These are phyloP conservation scores for Dryadomyces quercivorus DNA, from an alignment of 2,329 filamentous ascomycete species.

Conservation along the genomic window DNA sequence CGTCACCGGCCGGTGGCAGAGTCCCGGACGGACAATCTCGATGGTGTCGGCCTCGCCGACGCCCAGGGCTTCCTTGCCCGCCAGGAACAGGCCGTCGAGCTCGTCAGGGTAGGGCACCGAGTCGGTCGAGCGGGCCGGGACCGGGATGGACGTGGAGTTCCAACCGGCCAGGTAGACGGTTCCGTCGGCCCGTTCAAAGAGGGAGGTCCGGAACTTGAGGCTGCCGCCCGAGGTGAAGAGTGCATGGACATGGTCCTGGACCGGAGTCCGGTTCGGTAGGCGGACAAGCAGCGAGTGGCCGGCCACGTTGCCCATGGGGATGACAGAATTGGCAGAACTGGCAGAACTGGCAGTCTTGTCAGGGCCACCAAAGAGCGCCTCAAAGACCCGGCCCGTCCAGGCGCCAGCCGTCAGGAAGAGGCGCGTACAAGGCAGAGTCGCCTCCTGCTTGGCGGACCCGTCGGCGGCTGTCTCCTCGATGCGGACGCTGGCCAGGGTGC, in stretches of 20 bases:
- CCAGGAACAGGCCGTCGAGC: slow-evolving; percentile 35
- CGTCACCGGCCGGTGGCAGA: slow-evolving; percentile 66
- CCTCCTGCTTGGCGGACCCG: slow-evolving; percentile 26
- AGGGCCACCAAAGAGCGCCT: slow-evolving; percentile 38
- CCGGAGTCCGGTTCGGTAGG: slow-evolving; percentile 39
- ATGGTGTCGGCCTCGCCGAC: slow-evolving; percentile 32
- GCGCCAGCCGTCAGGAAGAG: slow-evolving; percentile 57
- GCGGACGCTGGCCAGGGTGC: slow-evolving; percentile 37
- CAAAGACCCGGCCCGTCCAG: slow-evolving; percentile 59
- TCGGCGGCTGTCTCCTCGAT: slow-evolving; percentile 19
- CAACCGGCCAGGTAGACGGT: slow-evolving; percentile 65
- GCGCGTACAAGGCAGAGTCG: slow-evolving; percentile 47
- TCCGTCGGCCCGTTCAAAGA: slow-evolving; percentile 54
- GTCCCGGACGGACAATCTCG: slow-evolving; percentile 46
- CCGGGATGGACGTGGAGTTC: slow-evolving; percentile 46
- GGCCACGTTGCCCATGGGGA: slow-evolving; percentile 51
- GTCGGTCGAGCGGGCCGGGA: slow-evolving; percentile 45
- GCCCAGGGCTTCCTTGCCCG: slow-evolving; percentile 36
- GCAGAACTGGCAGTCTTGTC: slow-evolving; percentile 26
- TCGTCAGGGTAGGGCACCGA: slow-evolving; percentile 31
- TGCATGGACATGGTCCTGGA: slow-evolving; percentile 36
- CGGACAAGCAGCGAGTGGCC: slow-evolving; percentile 61
- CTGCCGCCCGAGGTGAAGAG: slow-evolving; percentile 49
- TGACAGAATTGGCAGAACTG: slow-evolving; percentile 30
- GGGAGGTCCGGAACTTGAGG: slow-evolving; percentile 53